Evolutionary conservation across 1,284 basidiomycete species (phyloP).

Genomic region (Athelia sp.): DNA sequence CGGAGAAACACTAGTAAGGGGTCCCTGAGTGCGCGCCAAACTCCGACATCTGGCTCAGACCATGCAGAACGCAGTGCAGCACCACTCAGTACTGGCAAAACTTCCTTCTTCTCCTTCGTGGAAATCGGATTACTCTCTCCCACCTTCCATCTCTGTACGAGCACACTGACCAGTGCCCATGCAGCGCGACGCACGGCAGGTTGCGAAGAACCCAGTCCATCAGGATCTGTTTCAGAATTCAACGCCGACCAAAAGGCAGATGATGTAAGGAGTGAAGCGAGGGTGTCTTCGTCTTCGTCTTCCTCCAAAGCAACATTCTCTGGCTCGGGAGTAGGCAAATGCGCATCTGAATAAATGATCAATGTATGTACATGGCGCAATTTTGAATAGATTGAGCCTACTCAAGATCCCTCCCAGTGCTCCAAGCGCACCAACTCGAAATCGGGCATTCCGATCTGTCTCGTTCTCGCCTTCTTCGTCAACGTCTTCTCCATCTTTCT

Average conservation of each 20-base stretch:
- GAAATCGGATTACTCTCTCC: conserved; percentile 3
- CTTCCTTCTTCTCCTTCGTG: conserved; percentile 31
- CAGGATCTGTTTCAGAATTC: conserved; percentile 42
- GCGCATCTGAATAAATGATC: no score
- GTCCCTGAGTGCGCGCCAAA: conserved; percentile 65
- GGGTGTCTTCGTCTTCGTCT: no score
- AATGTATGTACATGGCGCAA: conserved; percentile 2
- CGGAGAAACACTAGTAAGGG: conserved; percentile 69
- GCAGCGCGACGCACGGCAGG: conserved; percentile 64
- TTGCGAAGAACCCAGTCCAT: conserved; percentile 55
- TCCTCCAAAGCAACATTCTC: no score
- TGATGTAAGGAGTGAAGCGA: no score
- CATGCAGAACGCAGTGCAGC: conserved; percentile 72
- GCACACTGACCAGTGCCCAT: conserved; percentile 46
- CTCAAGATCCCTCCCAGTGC: conserved; percentile 63
- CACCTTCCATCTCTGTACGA: conserved; percentile 44
- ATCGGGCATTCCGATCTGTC: conserved; percentile 62
- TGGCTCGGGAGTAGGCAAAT: no score
- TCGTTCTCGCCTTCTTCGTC: conserved; percentile 64
- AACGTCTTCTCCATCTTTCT: conserved; percentile 18
- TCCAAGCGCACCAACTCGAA: conserved; percentile 71
- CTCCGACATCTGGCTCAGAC: conserved; percentile 66
- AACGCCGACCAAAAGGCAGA: conserved; percentile 54
- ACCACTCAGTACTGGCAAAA: conserved; percentile 45
- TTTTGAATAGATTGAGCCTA: conserved; percentile 25